Evolutionary conservation across 2,329 filamentous ascomycete genomes (phyloP), one percentile per base, ranked within the genome.

Genomic region (Phialemonium atrogriseum): DNA sequence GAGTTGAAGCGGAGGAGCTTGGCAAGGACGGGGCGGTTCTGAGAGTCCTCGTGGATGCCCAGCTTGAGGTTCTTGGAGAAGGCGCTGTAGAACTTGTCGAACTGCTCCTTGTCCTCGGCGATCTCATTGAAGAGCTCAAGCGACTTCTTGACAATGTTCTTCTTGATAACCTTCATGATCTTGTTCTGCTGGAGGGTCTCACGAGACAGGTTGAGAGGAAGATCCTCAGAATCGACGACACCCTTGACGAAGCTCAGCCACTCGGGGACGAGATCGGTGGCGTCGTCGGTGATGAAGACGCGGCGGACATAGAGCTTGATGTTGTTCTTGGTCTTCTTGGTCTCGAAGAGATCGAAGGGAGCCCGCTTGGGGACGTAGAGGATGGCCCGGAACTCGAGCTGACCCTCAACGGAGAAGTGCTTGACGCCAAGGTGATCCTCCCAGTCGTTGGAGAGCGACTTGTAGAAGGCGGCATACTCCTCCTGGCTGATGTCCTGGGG

Each of bases 121-220:
- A 98, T 98, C 76, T 98, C 91, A 55, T 80, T 78, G 83, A 98
- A 98, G 63, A 98, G 86, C 77, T 98, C 91, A 47, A 98, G 86
- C 46, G 86, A 85, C 85, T 98, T 98, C 88, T 96, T 98, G 77
- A 98, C 88, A 47, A 98, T 94, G 82, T 98, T 98, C 87, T 98
- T 98, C 81, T 93, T 94, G 79, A 96, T 96, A 66, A 96, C 91
- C 84, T 96, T 96, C 91, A 96, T 96, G 77, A 98, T 98, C 87
- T 96, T 96, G 84, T 96, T 98, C 77, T 96, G 91, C 73, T 98
- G 91, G 30, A 98, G 86, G 37, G 89, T 96, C 81, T 98, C 91
- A 83, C 91, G 91, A 58, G 91, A 96, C 72, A 98, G 68, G 80
- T 98, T 98, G 65, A 98, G 84, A 52, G 91, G 91, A 43, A 98